Base-by-base conservation (phyloP, 495 filamentous ascomycete genomes). In the Podospora pseudocomata region DNA sequence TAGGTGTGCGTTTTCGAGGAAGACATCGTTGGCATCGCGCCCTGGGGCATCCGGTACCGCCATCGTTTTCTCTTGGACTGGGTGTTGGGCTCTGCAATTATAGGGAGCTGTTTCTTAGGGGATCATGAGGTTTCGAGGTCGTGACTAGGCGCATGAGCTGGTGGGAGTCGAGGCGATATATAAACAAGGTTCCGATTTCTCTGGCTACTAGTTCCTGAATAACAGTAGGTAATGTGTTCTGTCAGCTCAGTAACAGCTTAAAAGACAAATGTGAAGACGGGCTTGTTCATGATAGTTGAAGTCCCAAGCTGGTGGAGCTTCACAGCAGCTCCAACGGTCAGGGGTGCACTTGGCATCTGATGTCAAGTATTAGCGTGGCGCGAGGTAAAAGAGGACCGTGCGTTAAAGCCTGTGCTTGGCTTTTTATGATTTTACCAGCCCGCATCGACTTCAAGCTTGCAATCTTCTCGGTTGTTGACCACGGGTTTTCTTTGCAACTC, bases 1-100 rank as follows among this genome's bases (percentile, higher is more conserved):
- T 28, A 97, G 81, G 58, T 90, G 85, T 18, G 92, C 90, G 79
- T 86, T 82, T 67, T 92, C 86, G 66, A 90, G 81, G 73, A 94
- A 88, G 68, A 91, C 86, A n/a, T 72, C 66, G 32, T 65, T 65
- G 16, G 34, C 68, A 55, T 68, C 66, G 57, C 27, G 23, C 13
- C 57, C 49, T 6, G 65, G 67, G 1, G 55, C 60, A 19, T 72
- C 64, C 59, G 66, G 34, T 27, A 72, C 34, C 18, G 68, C 70
- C 74, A 75, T 75, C 18, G 3, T n/a, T 58, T 1, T 58, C 9
- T 9, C 39, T 49, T 49, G 9, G 39, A 49, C 13, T 49, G 23
- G 23, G 23, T 23, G 39, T 49, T 49, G 39, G 39, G 7, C 15
- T 49, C 39, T 49, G 5, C 15, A 16, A 13, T 49, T 49, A 16